Evolutionary conservation across 2,329 filamentous ascomycete genomes (phyloP).

Genomic region (Falciphora oryzae): DNA sequence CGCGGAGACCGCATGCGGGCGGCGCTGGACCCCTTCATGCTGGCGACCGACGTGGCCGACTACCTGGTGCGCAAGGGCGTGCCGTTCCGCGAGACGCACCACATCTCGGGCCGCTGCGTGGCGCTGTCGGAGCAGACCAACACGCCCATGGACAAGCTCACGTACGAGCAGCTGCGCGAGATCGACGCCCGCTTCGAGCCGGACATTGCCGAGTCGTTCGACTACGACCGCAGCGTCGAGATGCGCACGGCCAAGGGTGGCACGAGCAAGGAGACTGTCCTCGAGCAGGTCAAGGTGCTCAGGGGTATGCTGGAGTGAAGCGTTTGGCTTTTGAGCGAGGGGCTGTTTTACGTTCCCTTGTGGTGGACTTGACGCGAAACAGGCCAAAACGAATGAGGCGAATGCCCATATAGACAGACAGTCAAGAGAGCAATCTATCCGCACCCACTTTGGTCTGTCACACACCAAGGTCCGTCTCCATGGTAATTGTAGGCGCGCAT

Average conservation of each 20-base stretch:
- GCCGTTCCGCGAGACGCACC: slow-evolving; percentile 78
- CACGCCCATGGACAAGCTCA: slow-evolving; percentile 66
- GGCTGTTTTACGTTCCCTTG: not conserved
- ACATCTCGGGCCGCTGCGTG: slow-evolving; percentile 71
- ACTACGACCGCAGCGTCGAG: slow-evolving; percentile 82
- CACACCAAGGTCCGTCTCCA: too few species aligned
- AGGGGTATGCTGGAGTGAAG: slow-evolving; percentile 14
- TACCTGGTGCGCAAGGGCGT: slow-evolving; percentile 65
- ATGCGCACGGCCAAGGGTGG: slow-evolving; percentile 70
- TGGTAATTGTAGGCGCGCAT: too few species aligned
- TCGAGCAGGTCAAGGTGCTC: slow-evolving; percentile 20
- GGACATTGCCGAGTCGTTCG: slow-evolving; percentile 65
- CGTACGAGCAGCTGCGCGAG: slow-evolving; percentile 57
- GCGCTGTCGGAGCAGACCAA: slow-evolving; percentile 63
- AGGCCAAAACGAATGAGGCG: not conserved
- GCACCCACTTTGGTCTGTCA: not conserved
- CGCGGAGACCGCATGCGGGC: slow-evolving; percentile 71
- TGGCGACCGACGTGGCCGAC: slow-evolving; percentile 66
- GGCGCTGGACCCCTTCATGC: slow-evolving; percentile 75
- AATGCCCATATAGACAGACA: too few species aligned
- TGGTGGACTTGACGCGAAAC: too few species aligned
- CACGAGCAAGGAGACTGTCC: slow-evolving; percentile 54
- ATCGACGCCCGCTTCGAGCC: slow-evolving; percentile 65
- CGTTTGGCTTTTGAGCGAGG: not conserved
- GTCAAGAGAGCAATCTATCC: too few species aligned